These are phyloP conservation scores for Pyricularia pennisetigena DNA, from an alignment of 2,329 filamentous ascomycete genomes.

Conservation along the genomic window DNA sequence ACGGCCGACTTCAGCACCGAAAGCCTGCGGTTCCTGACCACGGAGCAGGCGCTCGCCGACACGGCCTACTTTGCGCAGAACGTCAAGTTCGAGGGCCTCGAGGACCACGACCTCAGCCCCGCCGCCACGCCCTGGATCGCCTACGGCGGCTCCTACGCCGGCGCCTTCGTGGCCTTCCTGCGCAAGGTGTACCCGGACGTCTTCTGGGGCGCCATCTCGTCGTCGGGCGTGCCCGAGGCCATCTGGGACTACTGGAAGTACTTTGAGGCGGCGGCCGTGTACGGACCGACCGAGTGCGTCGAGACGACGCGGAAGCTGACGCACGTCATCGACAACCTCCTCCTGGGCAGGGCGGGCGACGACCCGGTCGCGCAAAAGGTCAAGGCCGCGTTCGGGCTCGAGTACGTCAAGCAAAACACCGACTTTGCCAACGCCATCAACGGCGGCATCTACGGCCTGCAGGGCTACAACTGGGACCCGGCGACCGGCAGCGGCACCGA, in stretches of 20 bases:
- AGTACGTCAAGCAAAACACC: slow-evolving; percentile 29
- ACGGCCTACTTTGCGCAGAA: slow-evolving; percentile 71
- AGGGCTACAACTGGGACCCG: slow-evolving; percentile 45
- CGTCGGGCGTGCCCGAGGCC: slow-evolving; percentile 68
- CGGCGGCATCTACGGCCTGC: slow-evolving; percentile 31
- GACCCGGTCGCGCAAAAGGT: slow-evolving; percentile 29
- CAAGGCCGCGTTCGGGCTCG: slow-evolving; percentile 35
- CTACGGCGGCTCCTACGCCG: slow-evolving; percentile 80
- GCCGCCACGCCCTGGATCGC: slow-evolving; percentile 55
- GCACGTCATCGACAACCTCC: slow-evolving; percentile 39
- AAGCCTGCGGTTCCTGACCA: slow-evolving; percentile 72
- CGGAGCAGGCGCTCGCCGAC: slow-evolving; percentile 74
- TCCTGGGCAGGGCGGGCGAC: slow-evolving; percentile 27
- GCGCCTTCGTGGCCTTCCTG: slow-evolving; percentile 67
- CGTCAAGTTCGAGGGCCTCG: slow-evolving; percentile 59
- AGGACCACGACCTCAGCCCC: slow-evolving; percentile 57
- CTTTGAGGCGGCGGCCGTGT: slow-evolving; percentile 38
- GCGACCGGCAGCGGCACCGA: slow-evolving; percentile 26
- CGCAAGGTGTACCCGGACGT: slow-evolving; percentile 68
- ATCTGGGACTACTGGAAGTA: slow-evolving; percentile 69
- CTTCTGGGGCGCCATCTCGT: slow-evolving; percentile 72
- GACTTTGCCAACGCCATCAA: slow-evolving; percentile 38
- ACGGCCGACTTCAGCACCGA: slow-evolving; percentile 53
- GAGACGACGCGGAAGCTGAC: slow-evolving; percentile 48
- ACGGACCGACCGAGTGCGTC: slow-evolving; percentile 50